phyloP scores from a whole-genome alignment of 306 rosid genomes.

The Ormosia semicastrata region DNA sequence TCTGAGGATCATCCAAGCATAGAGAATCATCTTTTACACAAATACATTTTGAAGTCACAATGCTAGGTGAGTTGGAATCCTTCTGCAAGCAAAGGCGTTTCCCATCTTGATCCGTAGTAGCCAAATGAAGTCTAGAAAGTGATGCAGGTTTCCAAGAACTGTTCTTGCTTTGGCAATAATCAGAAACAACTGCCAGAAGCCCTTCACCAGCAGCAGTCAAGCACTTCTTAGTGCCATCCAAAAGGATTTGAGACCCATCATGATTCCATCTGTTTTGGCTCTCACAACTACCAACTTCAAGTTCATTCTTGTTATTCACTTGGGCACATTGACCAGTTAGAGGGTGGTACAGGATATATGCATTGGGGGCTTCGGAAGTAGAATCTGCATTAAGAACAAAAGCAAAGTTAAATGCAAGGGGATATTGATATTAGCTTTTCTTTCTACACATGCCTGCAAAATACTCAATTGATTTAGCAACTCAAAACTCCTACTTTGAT shows the following conservation, averaged over 20 bases:
- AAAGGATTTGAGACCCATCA: not conserved
- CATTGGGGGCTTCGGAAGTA: constrained; percentile 18
- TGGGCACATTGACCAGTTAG: constrained; percentile 41
- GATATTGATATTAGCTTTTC: not conserved
- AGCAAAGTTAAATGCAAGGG: not conserved
- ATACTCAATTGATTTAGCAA: not conserved
- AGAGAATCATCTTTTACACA: constrained; percentile 22
- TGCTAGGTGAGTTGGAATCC: not conserved
- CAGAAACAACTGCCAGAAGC: constrained; percentile 25
- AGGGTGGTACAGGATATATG: constrained; percentile 42
- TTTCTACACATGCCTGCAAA: not conserved
- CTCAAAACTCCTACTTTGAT: constrained; percentile 31
- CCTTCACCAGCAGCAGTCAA: constrained; percentile 37
- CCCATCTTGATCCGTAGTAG: not conserved
- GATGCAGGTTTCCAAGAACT: constrained; percentile 33
- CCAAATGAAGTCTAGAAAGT: constrained; percentile 32
- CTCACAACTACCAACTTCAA: constrained; percentile 43
- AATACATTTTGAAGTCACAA: constrained; percentile 34
- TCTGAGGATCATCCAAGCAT: constrained; percentile 28
- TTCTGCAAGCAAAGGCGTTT: constrained; percentile 24
- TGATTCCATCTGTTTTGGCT: constrained; percentile 33
- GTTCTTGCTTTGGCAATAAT: constrained; percentile 32
- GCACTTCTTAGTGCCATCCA: constrained; percentile 21
- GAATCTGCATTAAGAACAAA: constrained; percentile 44
- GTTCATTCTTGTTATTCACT: constrained; percentile 35